Conservation (phyloP, 2,329 filamentous ascomycete species). For the Massarina eburnea region DNA sequence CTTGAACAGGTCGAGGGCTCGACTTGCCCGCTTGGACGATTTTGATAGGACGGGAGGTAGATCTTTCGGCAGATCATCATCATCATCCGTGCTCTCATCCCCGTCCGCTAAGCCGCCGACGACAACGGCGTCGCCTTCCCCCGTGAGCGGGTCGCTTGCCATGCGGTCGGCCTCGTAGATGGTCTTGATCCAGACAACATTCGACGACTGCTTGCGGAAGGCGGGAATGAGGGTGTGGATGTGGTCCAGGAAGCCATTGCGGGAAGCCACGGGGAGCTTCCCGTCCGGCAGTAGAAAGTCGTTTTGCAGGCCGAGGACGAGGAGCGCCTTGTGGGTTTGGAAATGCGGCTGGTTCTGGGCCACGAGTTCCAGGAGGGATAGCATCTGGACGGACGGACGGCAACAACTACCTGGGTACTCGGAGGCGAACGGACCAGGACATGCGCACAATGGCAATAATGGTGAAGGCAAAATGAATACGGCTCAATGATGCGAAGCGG, state of each 20-base stretch:
- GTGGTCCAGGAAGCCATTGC: constrained; percentile 66
- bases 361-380: constrained; percentile 48
- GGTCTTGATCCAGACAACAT: constrained; percentile 83
- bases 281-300: constrained; percentile 76
- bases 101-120: constrained; percentile 42
- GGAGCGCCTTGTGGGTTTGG: constrained; percentile 67
- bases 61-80: constrained; percentile 34
- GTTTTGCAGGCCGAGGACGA: constrained; percentile 86
- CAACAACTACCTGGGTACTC: neutral
- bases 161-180: constrained; percentile 67
- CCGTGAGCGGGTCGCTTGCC: constrained; percentile 52
- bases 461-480: neutral
- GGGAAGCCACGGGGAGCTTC: constrained; percentile 65
- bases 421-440: neutral
- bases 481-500: constrained; percentile 1
- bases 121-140: constrained; percentile 50
- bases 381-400: constrained; percentile 4
- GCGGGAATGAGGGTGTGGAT: constrained; percentile 66
- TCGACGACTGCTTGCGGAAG: constrained; percentile 69
- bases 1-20: constrained; percentile 42
- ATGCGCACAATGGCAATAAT: constrained; percentile 9
- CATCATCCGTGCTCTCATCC: constrained; percentile 37
- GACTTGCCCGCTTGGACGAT: constrained; percentile 38
- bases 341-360: constrained; percentile 54
- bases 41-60: constrained; percentile 29